Evolutionary conservation across 768 basidiomycete species (phyloP).

Genomic region (Clitopilus hobsonii): DNA sequence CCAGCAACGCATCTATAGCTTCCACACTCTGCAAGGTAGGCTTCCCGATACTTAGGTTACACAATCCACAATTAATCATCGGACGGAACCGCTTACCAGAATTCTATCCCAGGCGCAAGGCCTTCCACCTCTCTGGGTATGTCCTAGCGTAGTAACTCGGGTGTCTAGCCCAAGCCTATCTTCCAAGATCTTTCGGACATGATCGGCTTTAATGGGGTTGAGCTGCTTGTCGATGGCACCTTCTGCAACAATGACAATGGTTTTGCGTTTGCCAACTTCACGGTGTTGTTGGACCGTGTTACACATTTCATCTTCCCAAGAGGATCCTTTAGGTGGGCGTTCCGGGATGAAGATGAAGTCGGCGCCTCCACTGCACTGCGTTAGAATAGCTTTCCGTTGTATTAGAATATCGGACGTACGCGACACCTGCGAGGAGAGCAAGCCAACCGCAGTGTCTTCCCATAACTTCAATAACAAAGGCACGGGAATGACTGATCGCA

Average conservation of each 20-base stretch:
- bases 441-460: conserved; percentile 99
- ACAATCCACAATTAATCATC: neutral
- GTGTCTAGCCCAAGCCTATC: conserved; percentile 90
- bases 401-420: conserved; percentile 39
- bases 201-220: conserved; percentile 87
- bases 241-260: conserved; percentile 97
- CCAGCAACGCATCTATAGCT: conserved; percentile 84
- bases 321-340: conserved; percentile 67
- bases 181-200: conserved; percentile 85
- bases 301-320: conserved; percentile 95
- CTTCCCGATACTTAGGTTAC: no score
- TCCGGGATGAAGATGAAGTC: conserved; percentile 99
- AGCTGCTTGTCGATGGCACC: conserved; percentile 87
- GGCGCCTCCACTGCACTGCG: conserved; percentile 84
- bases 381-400: no score
- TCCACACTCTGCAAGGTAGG: conserved; percentile 96
- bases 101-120: conserved; percentile 94
- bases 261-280: conserved; percentile 89
- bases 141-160: conserved; percentile 93
- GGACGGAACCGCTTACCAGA: conserved; percentile 45
- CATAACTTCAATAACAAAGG: conserved; percentile 99
- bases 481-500: conserved; percentile 91
- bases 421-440: conserved; percentile 87
- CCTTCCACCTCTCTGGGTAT: conserved; percentile 92
- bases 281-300: conserved; percentile 86